These are phyloP conservation scores for Thalassiosira allenii DNA, from an alignment of 352 stramenopile species.

Conservation along the genomic window DNA sequence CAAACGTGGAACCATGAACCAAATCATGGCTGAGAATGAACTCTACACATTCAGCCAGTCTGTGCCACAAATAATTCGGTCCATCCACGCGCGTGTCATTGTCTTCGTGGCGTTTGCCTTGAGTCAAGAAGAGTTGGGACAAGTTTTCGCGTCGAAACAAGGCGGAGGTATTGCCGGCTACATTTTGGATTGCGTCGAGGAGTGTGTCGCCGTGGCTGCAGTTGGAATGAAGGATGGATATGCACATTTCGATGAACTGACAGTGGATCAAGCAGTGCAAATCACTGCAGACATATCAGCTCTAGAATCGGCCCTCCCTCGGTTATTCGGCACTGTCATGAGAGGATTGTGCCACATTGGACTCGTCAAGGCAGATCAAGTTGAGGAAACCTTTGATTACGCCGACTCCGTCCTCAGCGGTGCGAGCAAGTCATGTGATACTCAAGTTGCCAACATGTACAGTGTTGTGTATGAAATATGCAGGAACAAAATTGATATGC, in stretches of 20 bases:
- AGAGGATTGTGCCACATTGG: slow-evolving; percentile 84
- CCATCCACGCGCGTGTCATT: slow-evolving; percentile 84
- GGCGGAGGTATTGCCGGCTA: slow-evolving; percentile 78
- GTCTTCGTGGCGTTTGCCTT: slow-evolving; percentile 80
- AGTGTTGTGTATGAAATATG: slow-evolving; percentile 85
- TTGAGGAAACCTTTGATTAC: slow-evolving; percentile 84
- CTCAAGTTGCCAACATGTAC: slow-evolving; percentile 84
- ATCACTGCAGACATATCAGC: slow-evolving; percentile 85
- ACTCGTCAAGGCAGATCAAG: slow-evolving; percentile 78
- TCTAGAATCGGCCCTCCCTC: slow-evolving; percentile 74
- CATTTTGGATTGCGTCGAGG: slow-evolving; percentile 84
- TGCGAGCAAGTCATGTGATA: slow-evolving; percentile 84
- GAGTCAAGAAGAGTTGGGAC: slow-evolving; percentile 84
- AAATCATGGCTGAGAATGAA: slow-evolving; percentile 60
- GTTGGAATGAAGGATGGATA: slow-evolving; percentile 85
- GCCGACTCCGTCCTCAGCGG: slow-evolving; percentile 76
- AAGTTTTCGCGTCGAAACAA: slow-evolving; percentile 84
- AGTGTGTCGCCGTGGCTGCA: slow-evolving; percentile 82
- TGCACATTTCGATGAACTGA: slow-evolving; percentile 78
- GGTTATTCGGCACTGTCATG: slow-evolving; percentile 83
- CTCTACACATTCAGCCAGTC: slow-evolving; percentile 80
- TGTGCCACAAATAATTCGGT: slow-evolving; percentile 80
- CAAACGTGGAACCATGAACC: slow-evolving; percentile 55
- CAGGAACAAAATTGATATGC: slow-evolving; percentile 83
- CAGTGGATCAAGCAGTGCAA: slow-evolving; percentile 84